Conservation (phyloP, 2,329 filamentous ascomycete genomes). For the Aureobasidium sp. region DNA sequence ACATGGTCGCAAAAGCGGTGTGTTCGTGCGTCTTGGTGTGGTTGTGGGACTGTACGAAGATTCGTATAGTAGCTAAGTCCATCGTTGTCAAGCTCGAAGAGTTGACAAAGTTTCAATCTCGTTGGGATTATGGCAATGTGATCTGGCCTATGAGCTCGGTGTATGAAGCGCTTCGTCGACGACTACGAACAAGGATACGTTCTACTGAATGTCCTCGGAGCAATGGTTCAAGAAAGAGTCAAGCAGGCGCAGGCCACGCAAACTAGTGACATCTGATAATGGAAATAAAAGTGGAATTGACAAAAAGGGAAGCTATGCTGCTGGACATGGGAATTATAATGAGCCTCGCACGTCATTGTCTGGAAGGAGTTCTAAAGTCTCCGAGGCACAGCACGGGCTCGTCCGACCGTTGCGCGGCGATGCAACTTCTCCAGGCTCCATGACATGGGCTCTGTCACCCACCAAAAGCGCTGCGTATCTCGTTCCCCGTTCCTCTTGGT, state of each 20-base stretch:
- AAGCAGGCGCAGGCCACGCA: neutral
- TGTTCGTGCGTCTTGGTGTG: neutral
- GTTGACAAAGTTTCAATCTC: neutral
- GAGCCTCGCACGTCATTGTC: neutral
- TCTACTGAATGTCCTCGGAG: neutral
- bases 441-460: neutral
- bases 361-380: neutral
- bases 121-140: neutral
- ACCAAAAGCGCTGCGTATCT: neutral
- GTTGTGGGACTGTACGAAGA: neutral
- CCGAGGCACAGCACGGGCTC: constrained; percentile 1
- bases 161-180: neutral
- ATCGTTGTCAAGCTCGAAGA: neutral
- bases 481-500: neutral
- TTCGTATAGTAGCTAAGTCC: neutral
- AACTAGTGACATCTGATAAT: neutral
- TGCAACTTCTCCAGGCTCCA: neutral
- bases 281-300: neutral
- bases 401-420: neutral
- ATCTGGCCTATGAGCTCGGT: neutral
- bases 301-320: neutral
- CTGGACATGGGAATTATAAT: too few relatives aligned
- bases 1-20: neutral
- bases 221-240: neutral
- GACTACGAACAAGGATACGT: neutral